Conservation (phyloP, 2,329 filamentous ascomycete species). For the Paramyrothecium sp. region DNA sequence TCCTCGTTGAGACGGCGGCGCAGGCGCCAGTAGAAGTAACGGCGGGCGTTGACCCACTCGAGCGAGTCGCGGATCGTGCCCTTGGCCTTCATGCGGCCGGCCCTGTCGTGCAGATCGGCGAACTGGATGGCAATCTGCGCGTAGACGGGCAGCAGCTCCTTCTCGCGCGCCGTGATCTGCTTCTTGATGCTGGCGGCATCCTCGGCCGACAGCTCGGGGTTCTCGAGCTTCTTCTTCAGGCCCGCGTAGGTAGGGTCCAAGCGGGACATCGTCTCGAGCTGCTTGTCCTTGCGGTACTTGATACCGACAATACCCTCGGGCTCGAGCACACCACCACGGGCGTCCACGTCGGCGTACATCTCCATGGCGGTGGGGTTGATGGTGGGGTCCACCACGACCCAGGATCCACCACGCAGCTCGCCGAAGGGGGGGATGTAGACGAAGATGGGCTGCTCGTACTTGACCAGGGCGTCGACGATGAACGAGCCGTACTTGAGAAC, state of each 20-base stretch:
- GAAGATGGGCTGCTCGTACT: conserved; percentile 98
- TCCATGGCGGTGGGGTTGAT: conserved; percentile 98
- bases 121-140: conserved; percentile 95
- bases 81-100: conserved; percentile 98
- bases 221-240: conserved; percentile 75
- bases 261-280: conserved; percentile 95
- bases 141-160: conserved; percentile 88
- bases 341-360: conserved; percentile 96
- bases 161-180: conserved; percentile 82
- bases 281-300: conserved; percentile 97
- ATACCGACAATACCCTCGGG: conserved; percentile 98
- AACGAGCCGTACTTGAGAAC: conserved; percentile 99
- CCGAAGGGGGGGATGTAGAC: conserved; percentile 97
- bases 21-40: conserved; percentile 99
- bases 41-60: conserved; percentile 83
- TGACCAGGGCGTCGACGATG: conserved; percentile 97
- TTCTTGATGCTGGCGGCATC: conserved; percentile 76
- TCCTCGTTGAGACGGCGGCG: conserved; percentile 96
- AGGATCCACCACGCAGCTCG: conserved; percentile 97
- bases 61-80: conserved; percentile 82
- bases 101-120: conserved; percentile 93
- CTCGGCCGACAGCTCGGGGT: conserved; percentile 64
- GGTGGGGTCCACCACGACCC: conserved; percentile 98
- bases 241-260: conserved; percentile 80
- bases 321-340: conserved; percentile 95